Evolutionary conservation across 2,329 filamentous ascomycete species (phyloP).

Genomic region (Paraconiothyrium sp.): DNA sequence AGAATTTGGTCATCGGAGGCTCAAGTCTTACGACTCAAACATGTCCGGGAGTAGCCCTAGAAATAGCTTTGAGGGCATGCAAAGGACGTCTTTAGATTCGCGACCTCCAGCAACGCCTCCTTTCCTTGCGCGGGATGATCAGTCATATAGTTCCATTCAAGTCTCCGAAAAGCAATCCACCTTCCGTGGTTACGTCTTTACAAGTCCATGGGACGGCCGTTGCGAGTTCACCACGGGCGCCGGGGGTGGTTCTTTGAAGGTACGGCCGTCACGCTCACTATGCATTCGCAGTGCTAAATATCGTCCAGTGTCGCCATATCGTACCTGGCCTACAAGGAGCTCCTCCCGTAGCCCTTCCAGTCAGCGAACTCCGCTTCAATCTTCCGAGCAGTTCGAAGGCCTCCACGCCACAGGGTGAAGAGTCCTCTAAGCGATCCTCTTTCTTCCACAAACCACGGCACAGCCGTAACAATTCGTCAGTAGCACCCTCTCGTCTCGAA

Average conservation of each 20-base stretch:
- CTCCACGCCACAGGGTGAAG: constrained; percentile 43
- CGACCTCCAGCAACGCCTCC: constrained; percentile 26
- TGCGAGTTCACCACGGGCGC: constrained; percentile 86
- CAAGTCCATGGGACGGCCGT: constrained; percentile 84
- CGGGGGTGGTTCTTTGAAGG: constrained; percentile 75
- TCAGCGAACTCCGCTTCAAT: constrained; percentile 92
- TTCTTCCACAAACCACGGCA: constrained; percentile 45
- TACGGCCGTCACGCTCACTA: constrained; percentile 15
- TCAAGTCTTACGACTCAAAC: constrained; percentile 41
- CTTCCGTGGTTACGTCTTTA: constrained; percentile 76
- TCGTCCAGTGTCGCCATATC: constrained; percentile 70
- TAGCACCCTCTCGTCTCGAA: constrained; percentile 32
- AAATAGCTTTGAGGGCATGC: constrained; percentile 28
- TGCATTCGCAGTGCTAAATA: constrained; percentile 19
- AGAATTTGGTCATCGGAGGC: constrained; percentile 52
- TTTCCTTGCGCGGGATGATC: constrained; percentile 36
- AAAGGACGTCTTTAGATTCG: constrained; percentile 27
- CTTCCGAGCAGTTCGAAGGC: constrained; percentile 67
- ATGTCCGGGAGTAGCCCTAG: constrained; percentile 34
- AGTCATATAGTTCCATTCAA: constrained; percentile 39
- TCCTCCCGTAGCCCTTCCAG: constrained; percentile 54
- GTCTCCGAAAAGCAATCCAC: constrained; percentile 60
- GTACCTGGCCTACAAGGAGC: constrained; percentile 60
- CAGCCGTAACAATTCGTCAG: constrained; percentile 40
- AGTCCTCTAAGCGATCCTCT: constrained; percentile 45